phyloP scores from a whole-genome alignment of 2,329 filamentous ascomycete species.

The Fusarium illudens region DNA sequence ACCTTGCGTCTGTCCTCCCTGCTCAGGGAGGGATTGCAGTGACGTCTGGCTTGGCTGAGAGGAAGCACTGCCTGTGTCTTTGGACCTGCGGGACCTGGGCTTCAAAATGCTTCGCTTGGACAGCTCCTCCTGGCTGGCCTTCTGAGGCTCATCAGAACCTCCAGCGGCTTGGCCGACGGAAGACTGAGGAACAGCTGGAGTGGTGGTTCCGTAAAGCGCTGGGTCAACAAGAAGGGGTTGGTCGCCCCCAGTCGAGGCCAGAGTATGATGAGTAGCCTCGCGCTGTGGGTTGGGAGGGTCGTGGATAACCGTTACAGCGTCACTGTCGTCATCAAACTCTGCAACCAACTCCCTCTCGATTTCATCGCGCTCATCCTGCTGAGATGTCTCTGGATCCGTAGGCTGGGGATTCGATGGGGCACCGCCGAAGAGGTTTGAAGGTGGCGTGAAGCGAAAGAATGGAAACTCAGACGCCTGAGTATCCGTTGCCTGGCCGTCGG shows the following conservation, averaged over 20 bases:
- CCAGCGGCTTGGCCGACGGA: neutral
- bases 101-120: constrained; percentile 9
- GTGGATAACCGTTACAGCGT: neutral
- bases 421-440: neutral
- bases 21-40: neutral
- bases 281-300: neutral
- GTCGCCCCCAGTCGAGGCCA: neutral
- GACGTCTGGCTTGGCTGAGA: neutral
- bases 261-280: neutral
- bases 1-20: neutral
- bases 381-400: neutral
- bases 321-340: neutral
- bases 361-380: neutral
- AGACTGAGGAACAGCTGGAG: neutral
- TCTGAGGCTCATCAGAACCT: neutral
- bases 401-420: neutral
- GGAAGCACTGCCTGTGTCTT: neutral
- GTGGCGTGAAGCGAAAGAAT: neutral
- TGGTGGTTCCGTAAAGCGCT: neutral
- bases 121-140: constrained; percentile 11
- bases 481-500: too few species aligned
- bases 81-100: neutral
- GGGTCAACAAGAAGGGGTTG: neutral
- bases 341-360: neutral
- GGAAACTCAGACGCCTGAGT: neutral